Conservation (phyloP, 164 flowering plant species). For the Stephania yunnanensis region DNA sequence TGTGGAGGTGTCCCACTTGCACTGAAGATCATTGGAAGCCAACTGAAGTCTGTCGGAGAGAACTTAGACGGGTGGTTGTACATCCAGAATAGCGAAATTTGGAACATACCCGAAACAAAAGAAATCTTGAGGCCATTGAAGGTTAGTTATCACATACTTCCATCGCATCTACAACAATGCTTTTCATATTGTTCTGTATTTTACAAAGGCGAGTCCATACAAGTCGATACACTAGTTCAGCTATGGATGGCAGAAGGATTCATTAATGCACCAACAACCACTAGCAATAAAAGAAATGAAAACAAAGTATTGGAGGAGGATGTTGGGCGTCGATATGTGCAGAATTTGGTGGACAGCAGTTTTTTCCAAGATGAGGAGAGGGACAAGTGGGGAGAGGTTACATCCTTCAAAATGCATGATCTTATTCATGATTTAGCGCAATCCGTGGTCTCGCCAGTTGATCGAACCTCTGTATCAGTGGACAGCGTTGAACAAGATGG, state of each 20-base stretch:
- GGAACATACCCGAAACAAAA: background rate
- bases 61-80: background rate
- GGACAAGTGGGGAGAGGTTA: background rate
- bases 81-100: background rate
- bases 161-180: background rate
- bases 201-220: background rate
- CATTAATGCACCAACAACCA: background rate
- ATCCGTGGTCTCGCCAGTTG: background rate
- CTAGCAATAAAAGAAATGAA: background rate
- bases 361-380: conserved; percentile 9
- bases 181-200: background rate
- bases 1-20: background rate
- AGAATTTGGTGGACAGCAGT: conserved; percentile 4
- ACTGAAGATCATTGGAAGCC: background rate
- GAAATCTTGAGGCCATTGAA: too few relatives aligned
- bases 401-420: conserved; percentile 15
- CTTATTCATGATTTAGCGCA: conserved; percentile 15
- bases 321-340: conserved; percentile 8
- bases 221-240: background rate
- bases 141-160: background rate
- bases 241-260: conserved; percentile 2
- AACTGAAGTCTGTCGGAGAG: background rate
- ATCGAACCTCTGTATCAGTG: background rate
- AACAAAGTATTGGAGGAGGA: conserved; percentile 5
- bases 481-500: background rate